Percentiles rank a stretch among this genome's conserved stretches.
These are phyloP conservation scores for Colletotrichum sp. DNA, from an alignment of 2,329 filamentous ascomycete genomes.

Conservation along the genomic window DNA sequence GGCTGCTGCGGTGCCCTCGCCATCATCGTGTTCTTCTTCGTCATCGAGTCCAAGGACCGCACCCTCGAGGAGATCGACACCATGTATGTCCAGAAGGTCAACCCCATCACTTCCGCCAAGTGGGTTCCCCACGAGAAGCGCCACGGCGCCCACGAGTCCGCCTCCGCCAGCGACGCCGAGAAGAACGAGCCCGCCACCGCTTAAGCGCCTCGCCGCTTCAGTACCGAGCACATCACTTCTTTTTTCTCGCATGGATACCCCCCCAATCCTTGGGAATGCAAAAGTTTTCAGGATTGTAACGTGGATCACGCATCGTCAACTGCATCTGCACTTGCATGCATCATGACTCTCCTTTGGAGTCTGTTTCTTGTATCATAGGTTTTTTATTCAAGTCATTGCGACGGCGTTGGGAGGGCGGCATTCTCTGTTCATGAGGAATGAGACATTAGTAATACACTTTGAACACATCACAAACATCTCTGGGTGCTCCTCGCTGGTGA, in stretches of 20 bases:
- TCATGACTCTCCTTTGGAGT: background rate
- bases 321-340: background rate
- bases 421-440: conserved; percentile 15
- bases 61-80: conserved; percentile 78
- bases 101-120: conserved; percentile 50
- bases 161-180: conserved; percentile 11
- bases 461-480: background rate
- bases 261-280: background rate
- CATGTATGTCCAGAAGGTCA: conserved; percentile 68
- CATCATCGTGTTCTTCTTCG: conserved; percentile 75
- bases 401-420: conserved; percentile 14
- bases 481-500: background rate
- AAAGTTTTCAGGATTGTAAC: background rate
- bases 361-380: conserved; percentile 5
- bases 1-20: conserved; percentile 69
- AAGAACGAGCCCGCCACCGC: background rate
- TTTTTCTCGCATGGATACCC: background rate
- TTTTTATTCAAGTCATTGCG: conserved; percentile 10
- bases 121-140: conserved; percentile 36
- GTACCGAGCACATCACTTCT: background rate
- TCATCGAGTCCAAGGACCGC: conserved; percentile 75
- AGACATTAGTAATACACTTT: conserved; percentile 9
- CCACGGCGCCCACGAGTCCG: conserved; percentile 22
- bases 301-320: background rate
- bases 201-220: background rate